A percentile compares a stretch with the other conserved stretches of the same genome.
These are phyloP conservation scores for Tuber magnatum DNA, from an alignment of 495 filamentous ascomycete genomes.

Conservation along the genomic window DNA sequence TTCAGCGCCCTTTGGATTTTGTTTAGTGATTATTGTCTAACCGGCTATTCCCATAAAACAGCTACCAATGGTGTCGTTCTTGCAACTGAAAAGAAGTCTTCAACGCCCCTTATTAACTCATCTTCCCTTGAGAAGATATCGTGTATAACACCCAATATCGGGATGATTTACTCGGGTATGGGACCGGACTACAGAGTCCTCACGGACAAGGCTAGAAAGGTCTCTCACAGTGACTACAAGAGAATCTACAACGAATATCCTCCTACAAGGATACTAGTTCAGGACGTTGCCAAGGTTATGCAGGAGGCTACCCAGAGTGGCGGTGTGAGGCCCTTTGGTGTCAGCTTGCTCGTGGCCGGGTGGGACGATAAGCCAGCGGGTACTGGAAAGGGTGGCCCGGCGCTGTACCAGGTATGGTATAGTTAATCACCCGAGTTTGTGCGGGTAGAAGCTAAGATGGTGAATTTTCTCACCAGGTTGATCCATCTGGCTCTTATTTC, in stretches of 20 bases:
- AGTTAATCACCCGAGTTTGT: not conserved
- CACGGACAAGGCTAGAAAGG: slow-evolving; percentile 94
- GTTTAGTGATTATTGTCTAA: not conserved
- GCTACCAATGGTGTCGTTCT: slow-evolving; percentile 98
- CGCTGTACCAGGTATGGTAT: slow-evolving; percentile 67
- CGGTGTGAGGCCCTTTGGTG: slow-evolving; percentile 96
- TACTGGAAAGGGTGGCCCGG: slow-evolving; percentile 89
- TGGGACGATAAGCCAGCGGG: slow-evolving; percentile 99
- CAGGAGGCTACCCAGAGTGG: slow-evolving; percentile 97
- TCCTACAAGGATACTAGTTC: slow-evolving; percentile 93
- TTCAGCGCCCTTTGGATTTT: not conserved
- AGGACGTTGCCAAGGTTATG: slow-evolving; percentile 96
- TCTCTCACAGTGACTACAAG: slow-evolving; percentile 98
- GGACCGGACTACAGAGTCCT: slow-evolving; percentile 96
- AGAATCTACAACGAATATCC: slow-evolving; percentile 99
- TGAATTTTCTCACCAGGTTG: slow-evolving; percentile 49
- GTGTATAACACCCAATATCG: slow-evolving; percentile 96
- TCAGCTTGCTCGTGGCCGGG: slow-evolving; percentile 87
- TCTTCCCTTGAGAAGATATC: slow-evolving; percentile 95
- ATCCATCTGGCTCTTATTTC: slow-evolving; percentile 94
- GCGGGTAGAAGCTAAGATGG: slow-evolving; percentile 5
- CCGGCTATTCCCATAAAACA: slow-evolving; percentile 41
- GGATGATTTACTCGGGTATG: slow-evolving; percentile 99
- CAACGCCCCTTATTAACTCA: slow-evolving; percentile 90
- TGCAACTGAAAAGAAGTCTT: slow-evolving; percentile 98